These are phyloP conservation scores for Tremellales sp. DNA, from an alignment of 1,284 basidiomycete genomes.

Conservation along the genomic window DNA sequence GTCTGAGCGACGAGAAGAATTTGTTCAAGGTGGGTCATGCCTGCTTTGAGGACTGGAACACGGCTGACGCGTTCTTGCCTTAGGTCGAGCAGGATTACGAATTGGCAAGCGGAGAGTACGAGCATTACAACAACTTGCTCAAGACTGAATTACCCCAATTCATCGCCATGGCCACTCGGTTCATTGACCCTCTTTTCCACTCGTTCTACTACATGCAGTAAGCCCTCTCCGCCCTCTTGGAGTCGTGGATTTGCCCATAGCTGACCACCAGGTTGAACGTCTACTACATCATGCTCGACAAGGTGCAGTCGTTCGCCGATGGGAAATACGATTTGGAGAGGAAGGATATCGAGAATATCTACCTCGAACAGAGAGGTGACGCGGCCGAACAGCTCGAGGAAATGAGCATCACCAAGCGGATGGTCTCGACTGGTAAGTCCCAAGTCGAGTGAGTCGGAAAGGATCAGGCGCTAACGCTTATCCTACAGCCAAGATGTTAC, in stretches of 20 bases:
- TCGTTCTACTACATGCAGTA: constrained; percentile 99
- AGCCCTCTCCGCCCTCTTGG: constrained; percentile 45
- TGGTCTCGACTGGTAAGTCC: constrained; percentile 72
- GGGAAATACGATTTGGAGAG: constrained; percentile 73
- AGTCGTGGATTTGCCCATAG: constrained; percentile 4
- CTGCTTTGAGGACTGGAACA: too few relatives aligned
- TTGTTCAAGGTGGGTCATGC: constrained; percentile 82
- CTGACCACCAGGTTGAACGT: constrained; percentile 70
- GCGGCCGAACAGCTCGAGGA: constrained; percentile 70
- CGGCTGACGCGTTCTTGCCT: constrained; percentile 11
- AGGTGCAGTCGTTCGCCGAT: constrained; percentile 80
- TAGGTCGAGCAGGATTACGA: constrained; percentile 98
- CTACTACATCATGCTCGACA: constrained; percentile 89
- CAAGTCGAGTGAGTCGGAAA: too few relatives aligned
- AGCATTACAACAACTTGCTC: constrained; percentile 87
- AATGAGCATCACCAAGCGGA: constrained; percentile 71
- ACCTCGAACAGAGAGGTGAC: constrained; percentile 74
- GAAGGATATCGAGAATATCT: constrained; percentile 70
- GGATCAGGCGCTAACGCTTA: neutral
- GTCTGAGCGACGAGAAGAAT: constrained; percentile 88
- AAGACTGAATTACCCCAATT: constrained; percentile 92
- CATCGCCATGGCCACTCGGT: constrained; percentile 77
- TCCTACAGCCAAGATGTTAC: constrained; percentile 36
- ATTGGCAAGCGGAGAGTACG: constrained; percentile 89
- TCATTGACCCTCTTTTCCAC: constrained; percentile 94